Percentiles rank a stretch among this genome's conserved stretches.
Evolutionary conservation across 2,329 filamentous ascomycete species (phyloP).

Genomic region (Colletotrichum eremochloae): DNA sequence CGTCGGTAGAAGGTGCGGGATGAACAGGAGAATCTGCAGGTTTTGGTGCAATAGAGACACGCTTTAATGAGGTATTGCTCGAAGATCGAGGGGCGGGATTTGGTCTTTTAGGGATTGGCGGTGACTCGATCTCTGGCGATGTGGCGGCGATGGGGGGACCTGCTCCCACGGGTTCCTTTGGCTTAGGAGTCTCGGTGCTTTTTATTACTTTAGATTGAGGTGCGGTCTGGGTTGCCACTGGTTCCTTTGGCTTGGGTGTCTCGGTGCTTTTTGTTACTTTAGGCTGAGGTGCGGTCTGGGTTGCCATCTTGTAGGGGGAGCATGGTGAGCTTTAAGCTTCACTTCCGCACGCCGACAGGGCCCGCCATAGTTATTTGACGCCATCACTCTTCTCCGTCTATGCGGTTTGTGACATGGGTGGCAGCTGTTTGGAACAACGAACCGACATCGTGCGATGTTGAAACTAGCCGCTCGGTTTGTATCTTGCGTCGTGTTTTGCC

Average conservation of each 20-base stretch:
- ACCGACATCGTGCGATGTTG: constrained; percentile 37
- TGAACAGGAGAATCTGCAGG: constrained; percentile 21
- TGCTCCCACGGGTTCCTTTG: constrained; percentile 18
- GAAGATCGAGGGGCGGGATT: constrained; percentile 23
- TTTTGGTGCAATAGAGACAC: constrained; percentile 23
- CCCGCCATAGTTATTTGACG: constrained; percentile 33
- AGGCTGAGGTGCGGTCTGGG: constrained; percentile 6
- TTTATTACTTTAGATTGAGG: background rate
- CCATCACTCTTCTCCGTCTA: constrained; percentile 10
- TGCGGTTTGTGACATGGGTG: constrained; percentile 16
- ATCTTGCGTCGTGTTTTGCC: constrained; percentile 25
- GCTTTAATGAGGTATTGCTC: constrained; percentile 32
- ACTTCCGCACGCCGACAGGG: constrained; percentile 8
- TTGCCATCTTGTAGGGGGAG: constrained; percentile 36
- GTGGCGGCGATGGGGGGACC: constrained; percentile 29
- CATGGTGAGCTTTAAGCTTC: constrained; percentile 38
- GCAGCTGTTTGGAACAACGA: constrained; percentile 1
- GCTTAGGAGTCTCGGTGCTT: constrained; percentile 1
- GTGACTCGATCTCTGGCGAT: constrained; percentile 21
- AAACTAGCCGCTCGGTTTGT: constrained; percentile 39
- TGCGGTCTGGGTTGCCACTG: constrained; percentile 13
- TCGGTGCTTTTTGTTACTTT: background rate
- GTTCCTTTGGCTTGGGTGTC: constrained; percentile 2
- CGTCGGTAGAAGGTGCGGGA: constrained; percentile 13
- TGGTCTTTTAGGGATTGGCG: constrained; percentile 16